Evolutionary conservation across 2,329 filamentous ascomycete genomes (phyloP).

Genomic region (Fusarium illudens): DNA sequence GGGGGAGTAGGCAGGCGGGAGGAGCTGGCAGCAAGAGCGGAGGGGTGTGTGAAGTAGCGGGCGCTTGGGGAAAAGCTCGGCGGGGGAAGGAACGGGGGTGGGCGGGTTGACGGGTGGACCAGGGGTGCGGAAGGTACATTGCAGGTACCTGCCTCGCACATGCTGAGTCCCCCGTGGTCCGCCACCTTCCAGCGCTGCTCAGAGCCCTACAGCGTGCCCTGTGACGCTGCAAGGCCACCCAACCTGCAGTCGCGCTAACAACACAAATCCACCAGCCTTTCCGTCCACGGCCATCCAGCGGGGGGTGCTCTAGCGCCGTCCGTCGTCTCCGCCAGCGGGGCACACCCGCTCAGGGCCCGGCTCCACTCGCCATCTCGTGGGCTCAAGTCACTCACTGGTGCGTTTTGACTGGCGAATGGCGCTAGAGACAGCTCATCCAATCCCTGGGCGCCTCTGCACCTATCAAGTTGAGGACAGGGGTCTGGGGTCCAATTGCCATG

Average conservation of each 20-base stretch:
- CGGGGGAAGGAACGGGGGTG: slow-evolving; percentile 34
- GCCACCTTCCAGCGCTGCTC: background rate
- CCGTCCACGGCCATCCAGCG: background rate
- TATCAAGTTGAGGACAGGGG: slow-evolving; percentile 31
- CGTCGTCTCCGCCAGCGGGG: slow-evolving; percentile 13
- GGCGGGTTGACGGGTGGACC: slow-evolving; percentile 30
- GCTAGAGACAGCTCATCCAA: slow-evolving; percentile 9
- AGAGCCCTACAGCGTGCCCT: slow-evolving; percentile 9
- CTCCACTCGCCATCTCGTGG: slow-evolving; percentile 8
- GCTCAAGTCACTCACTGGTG: slow-evolving; percentile 25
- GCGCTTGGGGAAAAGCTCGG: slow-evolving; percentile 38
- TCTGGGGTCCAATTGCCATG: slow-evolving; percentile 22
- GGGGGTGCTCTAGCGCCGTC: slow-evolving; percentile 17
- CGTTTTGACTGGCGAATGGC: slow-evolving; percentile 29
- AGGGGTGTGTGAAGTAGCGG: slow-evolving; percentile 41
- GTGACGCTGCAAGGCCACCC: slow-evolving; percentile 6
- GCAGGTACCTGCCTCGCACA: slow-evolving; percentile 26
- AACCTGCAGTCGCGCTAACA: slow-evolving; percentile 18
- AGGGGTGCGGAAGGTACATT: slow-evolving; percentile 23
- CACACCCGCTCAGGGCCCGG: background rate
- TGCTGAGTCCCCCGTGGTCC: background rate
- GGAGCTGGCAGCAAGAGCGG: too few relatives aligned
- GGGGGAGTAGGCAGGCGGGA: too few relatives aligned
- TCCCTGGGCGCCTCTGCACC: slow-evolving; percentile 16
- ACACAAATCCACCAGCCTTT: background rate